These are phyloP conservation scores for Termitomyces sp. DNA, from an alignment of 768 basidiomycete genomes.

Conservation along the genomic window DNA sequence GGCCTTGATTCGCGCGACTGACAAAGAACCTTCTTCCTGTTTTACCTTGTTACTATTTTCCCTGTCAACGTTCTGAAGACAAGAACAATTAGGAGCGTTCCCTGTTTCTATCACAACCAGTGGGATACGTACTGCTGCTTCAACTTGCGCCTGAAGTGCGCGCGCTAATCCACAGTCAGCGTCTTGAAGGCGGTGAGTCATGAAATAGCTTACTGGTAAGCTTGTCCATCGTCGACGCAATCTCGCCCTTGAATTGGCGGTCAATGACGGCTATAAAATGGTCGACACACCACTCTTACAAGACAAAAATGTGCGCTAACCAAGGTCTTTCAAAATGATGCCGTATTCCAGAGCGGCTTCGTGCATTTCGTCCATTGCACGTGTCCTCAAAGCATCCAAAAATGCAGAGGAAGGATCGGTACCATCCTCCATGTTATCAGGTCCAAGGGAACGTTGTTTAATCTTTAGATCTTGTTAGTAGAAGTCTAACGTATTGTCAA, in stretches of 20 bases:
- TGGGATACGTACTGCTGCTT: conserved; percentile 57
- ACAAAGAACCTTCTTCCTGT: conserved; percentile 73
- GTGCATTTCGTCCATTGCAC: conserved; percentile 86
- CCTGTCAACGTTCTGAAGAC: conserved; percentile 66
- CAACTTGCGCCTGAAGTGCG: conserved; percentile 82
- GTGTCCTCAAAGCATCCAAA: conserved; percentile 73
- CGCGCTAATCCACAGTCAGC: conserved; percentile 37
- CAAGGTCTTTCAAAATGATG: conserved; percentile 75
- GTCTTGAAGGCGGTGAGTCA: not conserved
- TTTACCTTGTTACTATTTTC: conserved; percentile 88
- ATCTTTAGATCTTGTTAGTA: conserved; percentile 33
- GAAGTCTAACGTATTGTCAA: not conserved
- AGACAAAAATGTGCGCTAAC: conserved; percentile 23
- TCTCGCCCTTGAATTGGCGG: conserved; percentile 85
- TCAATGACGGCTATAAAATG: conserved; percentile 65
- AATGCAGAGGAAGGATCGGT: conserved; percentile 69
- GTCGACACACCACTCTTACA: not conserved
- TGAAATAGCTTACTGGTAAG: conserved; percentile 40
- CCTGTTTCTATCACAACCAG: not conserved
- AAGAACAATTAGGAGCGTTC: not conserved
- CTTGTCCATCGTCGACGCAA: conserved; percentile 80
- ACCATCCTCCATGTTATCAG: conserved; percentile 68
- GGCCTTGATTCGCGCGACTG: conserved; percentile 74
- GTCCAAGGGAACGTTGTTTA: conserved; percentile 75
- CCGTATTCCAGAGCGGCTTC: conserved; percentile 80